A percentile compares a stretch with the other conserved stretches of the same genome.
Evolutionary conservation across 176 grass and related monocot species (phyloP).

Genomic region (Cenchrus americanus): DNA sequence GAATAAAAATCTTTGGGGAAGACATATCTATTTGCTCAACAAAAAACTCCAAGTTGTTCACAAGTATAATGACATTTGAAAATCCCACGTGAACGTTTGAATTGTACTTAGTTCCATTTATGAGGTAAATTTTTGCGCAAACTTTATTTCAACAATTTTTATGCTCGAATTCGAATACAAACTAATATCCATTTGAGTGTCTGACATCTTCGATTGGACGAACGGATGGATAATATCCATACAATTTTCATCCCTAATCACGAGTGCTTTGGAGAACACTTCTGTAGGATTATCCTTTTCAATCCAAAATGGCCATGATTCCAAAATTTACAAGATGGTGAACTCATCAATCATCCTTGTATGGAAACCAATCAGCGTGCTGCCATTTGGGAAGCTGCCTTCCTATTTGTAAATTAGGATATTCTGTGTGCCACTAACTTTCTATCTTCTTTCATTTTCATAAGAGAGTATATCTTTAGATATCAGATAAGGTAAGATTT

Average conservation of each 20-base stretch:
- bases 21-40: neutral
- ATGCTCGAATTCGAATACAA: neutral
- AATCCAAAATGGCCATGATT: neutral
- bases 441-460: conserved; percentile 31
- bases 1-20: neutral
- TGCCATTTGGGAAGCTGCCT: neutral
- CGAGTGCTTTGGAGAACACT: neutral
- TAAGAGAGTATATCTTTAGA: neutral
- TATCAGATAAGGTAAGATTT: conserved; percentile 23
- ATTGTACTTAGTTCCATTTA: neutral
- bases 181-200: too few species aligned
- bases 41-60: neutral
- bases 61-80: neutral
- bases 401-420: conserved; percentile 2
- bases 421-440: neutral
- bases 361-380: neutral
- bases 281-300: neutral
- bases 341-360: neutral
- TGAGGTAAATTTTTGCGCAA: neutral
- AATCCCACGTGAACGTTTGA: neutral
- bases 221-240: too few species aligned
- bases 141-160: neutral
- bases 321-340: neutral
- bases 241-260: neutral
- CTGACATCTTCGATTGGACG: too few species aligned